Percentiles rank a stretch among this genome's conserved stretches.
Conservation (phyloP, 1,284 basidiomycete species). For the Naganishia liquefaciens region DNA sequence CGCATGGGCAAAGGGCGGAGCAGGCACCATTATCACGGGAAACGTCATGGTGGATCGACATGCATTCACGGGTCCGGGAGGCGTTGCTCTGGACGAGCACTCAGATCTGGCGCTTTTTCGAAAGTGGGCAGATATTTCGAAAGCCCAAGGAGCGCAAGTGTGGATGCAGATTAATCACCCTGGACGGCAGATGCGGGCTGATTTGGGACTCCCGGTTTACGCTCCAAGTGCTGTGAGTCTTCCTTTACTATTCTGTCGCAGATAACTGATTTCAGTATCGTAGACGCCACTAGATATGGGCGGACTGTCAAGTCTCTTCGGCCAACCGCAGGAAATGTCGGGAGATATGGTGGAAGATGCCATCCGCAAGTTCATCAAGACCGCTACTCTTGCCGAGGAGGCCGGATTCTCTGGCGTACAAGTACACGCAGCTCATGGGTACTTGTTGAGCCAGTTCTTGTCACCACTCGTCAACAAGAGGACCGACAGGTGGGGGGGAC, state of each 20-base stretch:
- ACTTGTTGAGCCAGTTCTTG: slow-evolving; percentile 44
- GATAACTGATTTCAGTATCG: not conserved
- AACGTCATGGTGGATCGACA: slow-evolving; percentile 21
- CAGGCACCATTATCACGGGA: slow-evolving; percentile 12
- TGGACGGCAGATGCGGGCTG: slow-evolving; percentile 17
- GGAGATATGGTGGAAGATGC: slow-evolving; percentile 4
- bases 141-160: slow-evolving; percentile 1
- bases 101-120: slow-evolving; percentile 4
- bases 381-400: slow-evolving; percentile 8
- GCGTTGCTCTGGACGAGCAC: slow-evolving; percentile 5
- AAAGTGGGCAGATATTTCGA: slow-evolving; percentile 1
- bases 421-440: slow-evolving; percentile 39
- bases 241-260: not conserved
- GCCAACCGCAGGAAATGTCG: slow-evolving; percentile 6
- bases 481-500: slow-evolving; percentile 54
- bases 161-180: slow-evolving; percentile 24
- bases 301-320: slow-evolving; percentile 4
- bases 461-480: slow-evolving; percentile 50
- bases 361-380: slow-evolving; percentile 5
- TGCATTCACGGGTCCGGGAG: slow-evolving; percentile 13
- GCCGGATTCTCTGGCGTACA: slow-evolving; percentile 43
- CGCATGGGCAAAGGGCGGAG: slow-evolving; percentile 10
- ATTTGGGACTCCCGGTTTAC: slow-evolving; percentile 7
- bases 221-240: slow-evolving; percentile 10
- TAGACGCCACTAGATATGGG: slow-evolving; percentile 5